These are phyloP conservation scores for Leptomonas seymouri DNA, from an alignment of 208 protist genomes.

Conservation along the genomic window DNA sequence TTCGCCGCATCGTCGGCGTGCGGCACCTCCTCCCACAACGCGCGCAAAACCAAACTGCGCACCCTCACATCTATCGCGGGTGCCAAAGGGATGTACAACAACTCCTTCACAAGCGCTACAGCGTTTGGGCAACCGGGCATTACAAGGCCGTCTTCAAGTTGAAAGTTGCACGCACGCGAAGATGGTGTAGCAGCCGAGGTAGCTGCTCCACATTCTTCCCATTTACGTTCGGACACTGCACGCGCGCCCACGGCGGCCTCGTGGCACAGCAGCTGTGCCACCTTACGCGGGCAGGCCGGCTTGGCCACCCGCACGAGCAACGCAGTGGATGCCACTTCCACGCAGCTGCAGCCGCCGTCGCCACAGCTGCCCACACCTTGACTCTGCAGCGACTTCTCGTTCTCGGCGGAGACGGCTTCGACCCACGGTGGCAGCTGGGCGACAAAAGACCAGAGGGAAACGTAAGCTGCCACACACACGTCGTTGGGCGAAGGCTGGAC, in stretches of 20 bases:
- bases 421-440: conserved; percentile 35
- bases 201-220: not conserved
- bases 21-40: conserved; percentile 33
- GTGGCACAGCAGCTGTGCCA: conserved; percentile 25
- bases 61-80: conserved; percentile 16
- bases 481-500: not conserved
- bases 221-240: conserved; percentile 16
- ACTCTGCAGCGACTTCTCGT: not conserved
- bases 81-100: conserved; percentile 48
- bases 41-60: conserved; percentile 22
- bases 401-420: conserved; percentile 18
- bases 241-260: conserved; percentile 23
- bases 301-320: conserved; percentile 27
- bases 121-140: conserved; percentile 45
- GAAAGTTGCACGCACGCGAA: not conserved
- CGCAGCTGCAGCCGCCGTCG: conserved; percentile 9
- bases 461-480: conserved; percentile 12
- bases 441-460: conserved; percentile 37
- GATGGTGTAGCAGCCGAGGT: not conserved
- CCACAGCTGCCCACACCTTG: too few relatives aligned
- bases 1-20: not conserved
- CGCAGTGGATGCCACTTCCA: conserved; percentile 26
- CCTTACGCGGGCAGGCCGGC: conserved; percentile 18
- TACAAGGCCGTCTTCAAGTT: conserved; percentile 34
- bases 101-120: conserved; percentile 28